Base-by-base conservation (phyloP, 106 monocot genomes). In the Cymbidium sinense region DNA sequence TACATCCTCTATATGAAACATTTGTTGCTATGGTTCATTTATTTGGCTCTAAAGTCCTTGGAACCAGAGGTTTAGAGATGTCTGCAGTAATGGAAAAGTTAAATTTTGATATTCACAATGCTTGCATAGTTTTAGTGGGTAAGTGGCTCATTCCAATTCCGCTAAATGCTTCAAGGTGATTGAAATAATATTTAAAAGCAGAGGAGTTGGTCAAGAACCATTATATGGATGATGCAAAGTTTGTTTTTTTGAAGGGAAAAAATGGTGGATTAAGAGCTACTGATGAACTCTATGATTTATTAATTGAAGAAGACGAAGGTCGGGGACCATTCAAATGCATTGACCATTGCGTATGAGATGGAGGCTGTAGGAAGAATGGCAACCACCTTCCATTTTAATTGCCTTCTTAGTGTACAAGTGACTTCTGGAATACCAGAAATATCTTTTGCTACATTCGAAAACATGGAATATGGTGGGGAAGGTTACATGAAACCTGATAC, bases 311-410 rank as follows among this genome's bases (percentile, higher is more conserved):
- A n/a, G n/a, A n/a, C n/a, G n/a, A n/a, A n/a, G n/a, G n/a, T n/a
- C n/a, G n/a, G n/a, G n/a, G n/a, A n/a, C n/a, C n/a, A n/a, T n/a
- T n/a, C n/a, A n/a, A n/a, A n/a, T n/a, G n/a, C n/a, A n/a, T n/a
- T n/a, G n/a, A n/a, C n/a, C n/a, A n/a, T n/a, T n/a, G n/a, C n/a
- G n/a, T n/a, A n/a, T n/a, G n/a, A n/a, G n/a, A n/a, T n/a, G n/a
- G n/a, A n/a, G n/a, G n/a, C n/a, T n/a, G n/a, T n/a, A n/a, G n/a
- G 93, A 79, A 93, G 93, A 89, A 89, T 96, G 96, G 96, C 96
- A 28, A 96, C 96, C 43, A 96, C 96, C 37, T 93, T 91, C 77
- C 96, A 96, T 89, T 96, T 88, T 76, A 96, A 96, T 77, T 93
- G 91, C 50, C 91, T 96, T 76, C 91, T 96, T 39, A 96, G 93